Base-by-base conservation (phyloP, 768 basidiomycete species). In the Solioccasus polychromus region DNA sequence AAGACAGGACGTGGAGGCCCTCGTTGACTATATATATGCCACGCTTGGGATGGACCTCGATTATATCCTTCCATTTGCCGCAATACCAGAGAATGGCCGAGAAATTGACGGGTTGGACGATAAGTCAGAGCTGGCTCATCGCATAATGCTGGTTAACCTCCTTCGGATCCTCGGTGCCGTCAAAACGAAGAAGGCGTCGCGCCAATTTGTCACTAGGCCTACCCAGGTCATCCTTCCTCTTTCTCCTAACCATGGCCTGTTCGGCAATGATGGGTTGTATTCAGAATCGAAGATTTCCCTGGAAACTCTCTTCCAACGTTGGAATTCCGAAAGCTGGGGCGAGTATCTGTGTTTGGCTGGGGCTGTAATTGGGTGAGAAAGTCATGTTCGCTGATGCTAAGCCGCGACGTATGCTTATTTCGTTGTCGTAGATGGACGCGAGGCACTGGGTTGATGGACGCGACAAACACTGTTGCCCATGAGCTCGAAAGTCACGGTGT, bases 261-360 rank as follows among this genome's bases (percentile, higher is more conserved):
- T 99, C 67, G 96, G 96, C 22, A 96, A 94, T 60, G 96, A 98
- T 59, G 95, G 96, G 45, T 74, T 99, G 31, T 99, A 99, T 66
- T 92, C 93, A 1, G 96, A 99, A 70, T 95, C 92, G 9, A 98
- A 99, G 79, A 94, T 98, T 51, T 91, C 94, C 4, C 74, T 99
- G 40, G 96, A 99, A 72, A 98, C 95, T 0, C 75, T 99, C 15
- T 99, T 99, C 86, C 89, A 95, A 66, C 83, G 96, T 30, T 99
- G 96, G 96, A 83, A 74, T 44, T 94, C 95, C 1, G 96, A 99
- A 68, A 93, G 90, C 67, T 99, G 96, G 96, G 95, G 95, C 48
- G 94, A 97, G 70, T 97, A 99, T 66, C 79, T 99, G 25, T 96
- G 96, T 69, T 79, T 99, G 42, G 94, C 94, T 35, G 96, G 96